phyloP scores from a whole-genome alignment of 495 filamentous ascomycete genomes.

The Evernia prunastri region DNA sequence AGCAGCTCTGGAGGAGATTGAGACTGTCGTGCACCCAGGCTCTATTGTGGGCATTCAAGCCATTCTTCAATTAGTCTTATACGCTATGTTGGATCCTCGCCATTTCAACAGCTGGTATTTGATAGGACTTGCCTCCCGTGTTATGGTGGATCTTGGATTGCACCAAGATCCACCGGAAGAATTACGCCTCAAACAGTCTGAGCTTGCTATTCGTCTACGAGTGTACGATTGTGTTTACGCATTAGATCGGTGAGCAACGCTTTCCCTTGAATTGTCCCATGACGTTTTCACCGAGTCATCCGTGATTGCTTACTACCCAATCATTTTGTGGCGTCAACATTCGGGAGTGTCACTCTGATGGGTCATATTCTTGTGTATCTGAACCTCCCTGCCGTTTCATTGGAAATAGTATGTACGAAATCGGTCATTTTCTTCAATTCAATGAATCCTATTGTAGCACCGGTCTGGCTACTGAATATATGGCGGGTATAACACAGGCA shows the following conservation, averaged over 20 bases:
- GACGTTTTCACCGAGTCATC: background rate
- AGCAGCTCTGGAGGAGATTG: constrained; percentile 66
- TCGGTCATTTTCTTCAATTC: background rate
- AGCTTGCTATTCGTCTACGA: constrained; percentile 66
- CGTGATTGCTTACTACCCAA: background rate
- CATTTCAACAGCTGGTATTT: constrained; percentile 90
- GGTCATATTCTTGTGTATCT: background rate
- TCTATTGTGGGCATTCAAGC: constrained; percentile 78
- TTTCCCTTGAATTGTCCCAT: background rate
- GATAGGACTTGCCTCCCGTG: constrained; percentile 77
- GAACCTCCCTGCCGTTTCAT: constrained; percentile 7
- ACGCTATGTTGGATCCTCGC: constrained; percentile 77
- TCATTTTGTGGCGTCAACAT: background rate
- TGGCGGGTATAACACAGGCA: background rate
- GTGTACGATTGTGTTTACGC: constrained; percentile 84
- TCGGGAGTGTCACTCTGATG: background rate
- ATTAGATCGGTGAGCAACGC: constrained; percentile 62
- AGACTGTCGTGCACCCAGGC: constrained; percentile 75
- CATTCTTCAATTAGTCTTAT: constrained; percentile 75
- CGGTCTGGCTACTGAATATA: background rate
- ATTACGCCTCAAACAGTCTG: constrained; percentile 50
- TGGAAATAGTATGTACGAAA: background rate
- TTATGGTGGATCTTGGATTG: constrained; percentile 77
- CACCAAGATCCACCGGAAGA: constrained; percentile 80
- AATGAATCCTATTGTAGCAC: background rate